Percentiles rank a stretch among this genome's conserved stretches.
Conservation (phyloP, 208 protist species). For the Leishmania turanica region DNA sequence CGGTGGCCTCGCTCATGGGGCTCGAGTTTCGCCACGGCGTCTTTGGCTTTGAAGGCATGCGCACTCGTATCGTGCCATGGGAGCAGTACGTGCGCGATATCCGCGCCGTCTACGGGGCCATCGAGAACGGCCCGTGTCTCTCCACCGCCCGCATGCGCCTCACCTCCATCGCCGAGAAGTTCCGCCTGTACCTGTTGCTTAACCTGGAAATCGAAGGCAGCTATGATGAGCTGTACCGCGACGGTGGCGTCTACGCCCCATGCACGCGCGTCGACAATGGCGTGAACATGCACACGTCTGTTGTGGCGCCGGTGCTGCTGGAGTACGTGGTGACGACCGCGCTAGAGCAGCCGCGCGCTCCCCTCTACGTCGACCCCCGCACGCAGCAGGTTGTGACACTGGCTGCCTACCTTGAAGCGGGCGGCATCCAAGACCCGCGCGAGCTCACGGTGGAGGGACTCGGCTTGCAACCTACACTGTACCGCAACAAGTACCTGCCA, state of each 20-base stretch:
- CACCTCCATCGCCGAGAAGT: slow-evolving; percentile 78
- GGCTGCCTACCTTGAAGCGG: slow-evolving; percentile 59
- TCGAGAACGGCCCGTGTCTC: slow-evolving; percentile 89
- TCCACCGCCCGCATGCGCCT: slow-evolving; percentile 77
- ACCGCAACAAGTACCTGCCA: slow-evolving; percentile 83
- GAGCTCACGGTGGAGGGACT: slow-evolving; percentile 88
- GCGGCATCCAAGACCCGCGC: slow-evolving; percentile 60
- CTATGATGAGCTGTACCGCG: slow-evolving; percentile 46
- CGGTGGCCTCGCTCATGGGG: slow-evolving; percentile 14
- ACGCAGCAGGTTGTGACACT: slow-evolving; percentile 48
- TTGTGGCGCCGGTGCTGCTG: slow-evolving; percentile 69
- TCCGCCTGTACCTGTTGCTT: slow-evolving; percentile 79
- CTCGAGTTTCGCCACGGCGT: slow-evolving; percentile 49
- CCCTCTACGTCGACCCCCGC: slow-evolving; percentile 50
- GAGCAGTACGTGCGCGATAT: slow-evolving; percentile 76
- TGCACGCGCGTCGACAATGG: slow-evolving; percentile 82
- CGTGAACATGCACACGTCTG: slow-evolving; percentile 56
- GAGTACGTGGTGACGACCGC: slow-evolving; percentile 72
- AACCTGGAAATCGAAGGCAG: slow-evolving; percentile 72
- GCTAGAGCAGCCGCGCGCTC: slow-evolving; percentile 64
- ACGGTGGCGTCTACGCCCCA: slow-evolving; percentile 69
- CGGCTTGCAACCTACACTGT: slow-evolving; percentile 82
- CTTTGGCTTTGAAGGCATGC: slow-evolving; percentile 64
- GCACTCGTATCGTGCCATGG: slow-evolving; percentile 72
- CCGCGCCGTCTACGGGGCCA: slow-evolving; percentile 57